Evolutionary conservation across 176 grass and related monocot species (phyloP), one percentile per base, ranked within the genome.

Genomic region (Neostapfia colusana): DNA sequence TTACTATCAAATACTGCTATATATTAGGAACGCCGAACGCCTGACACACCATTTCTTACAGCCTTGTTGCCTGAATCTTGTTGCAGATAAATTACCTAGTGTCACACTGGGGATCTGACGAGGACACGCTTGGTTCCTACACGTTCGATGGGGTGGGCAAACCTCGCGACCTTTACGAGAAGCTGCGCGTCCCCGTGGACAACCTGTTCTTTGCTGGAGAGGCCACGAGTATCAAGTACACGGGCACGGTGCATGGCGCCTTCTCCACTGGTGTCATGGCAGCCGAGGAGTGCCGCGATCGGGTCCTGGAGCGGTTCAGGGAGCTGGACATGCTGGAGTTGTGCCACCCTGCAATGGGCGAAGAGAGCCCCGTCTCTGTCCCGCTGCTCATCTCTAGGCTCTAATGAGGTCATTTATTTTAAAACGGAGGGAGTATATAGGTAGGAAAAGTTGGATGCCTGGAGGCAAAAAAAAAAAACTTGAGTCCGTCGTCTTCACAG

Each of bases 151-250:
- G 86, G 5, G 92, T 99, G 14, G 85, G 81, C 14, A 92, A 79
- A 59, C 79, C 96, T 45, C 96, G 80, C 0, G 85, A 90, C 59
- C 81, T 95, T 24, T 99, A 85, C 0, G 96, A 99, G 89, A 90
- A 89, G 67, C 83, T 99, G 54, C 91, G 96, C 8, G 89, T 92
- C 74, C 96, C 96, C 0, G 92, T 95, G 5, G 96, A 99, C 81
- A 99, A 99, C 67, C 83, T 99, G 5, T 99, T 99, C 87, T 99
- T 99, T 16, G 96, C 96, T 0, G 96, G 96, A 50, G 96, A 99
- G 78, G 96, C 96, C 1, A 95, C 96, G 0, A 95, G 96, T 65
- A 37, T 92, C 67, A 90, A 99, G 38, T 99, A 88, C 85, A 95
- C 96, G 0, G 96, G 96, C 26, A 90, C 96, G 2, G 96, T 99